Conservation (phyloP, 768 basidiomycete species). For the Boletus speciosus region DNA sequence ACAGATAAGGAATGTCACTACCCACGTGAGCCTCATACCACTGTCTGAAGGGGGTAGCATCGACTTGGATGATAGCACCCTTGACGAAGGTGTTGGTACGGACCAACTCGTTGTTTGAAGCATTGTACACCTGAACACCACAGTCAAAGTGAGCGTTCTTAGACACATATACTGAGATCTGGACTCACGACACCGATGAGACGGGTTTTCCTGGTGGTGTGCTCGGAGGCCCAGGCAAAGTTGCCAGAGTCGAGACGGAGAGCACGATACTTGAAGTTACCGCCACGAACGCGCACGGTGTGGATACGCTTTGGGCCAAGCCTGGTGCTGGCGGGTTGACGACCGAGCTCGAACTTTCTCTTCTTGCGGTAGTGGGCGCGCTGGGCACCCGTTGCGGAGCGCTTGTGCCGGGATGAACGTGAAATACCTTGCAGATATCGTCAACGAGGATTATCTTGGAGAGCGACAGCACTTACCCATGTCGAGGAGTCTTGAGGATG, state of each 20-base stretch:
- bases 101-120: conserved; percentile 99
- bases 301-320: conserved; percentile 95
- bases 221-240: conserved; percentile 98
- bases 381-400: conserved; percentile 88
- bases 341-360: conserved; percentile 99
- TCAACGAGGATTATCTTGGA: conserved; percentile 5
- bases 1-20: conserved; percentile 17
- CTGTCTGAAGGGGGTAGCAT: conserved; percentile 98
- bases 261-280: conserved; percentile 93
- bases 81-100: conserved; percentile 99
- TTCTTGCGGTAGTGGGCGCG: conserved; percentile 98
- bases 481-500: conserved; percentile 69
- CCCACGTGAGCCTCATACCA: conserved; percentile 98
- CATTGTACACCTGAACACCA: conserved; percentile 81
- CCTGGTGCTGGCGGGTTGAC: conserved; percentile 96
- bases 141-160: conserved; percentile 3
- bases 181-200: conserved; percentile 88
- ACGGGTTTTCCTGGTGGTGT: conserved; percentile 91
- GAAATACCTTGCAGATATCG: conserved; percentile 76
- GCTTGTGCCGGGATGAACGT: conserved; percentile 95
- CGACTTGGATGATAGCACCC: conserved; percentile 93
- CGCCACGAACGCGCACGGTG: conserved; percentile 91
- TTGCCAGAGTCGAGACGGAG: conserved; percentile 96
- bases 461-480: conserved; percentile 63
- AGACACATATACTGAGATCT: not conserved